phyloP scores from a whole-genome alignment of 2,329 filamentous ascomycete species.

The Dothideomycetes sp. region DNA sequence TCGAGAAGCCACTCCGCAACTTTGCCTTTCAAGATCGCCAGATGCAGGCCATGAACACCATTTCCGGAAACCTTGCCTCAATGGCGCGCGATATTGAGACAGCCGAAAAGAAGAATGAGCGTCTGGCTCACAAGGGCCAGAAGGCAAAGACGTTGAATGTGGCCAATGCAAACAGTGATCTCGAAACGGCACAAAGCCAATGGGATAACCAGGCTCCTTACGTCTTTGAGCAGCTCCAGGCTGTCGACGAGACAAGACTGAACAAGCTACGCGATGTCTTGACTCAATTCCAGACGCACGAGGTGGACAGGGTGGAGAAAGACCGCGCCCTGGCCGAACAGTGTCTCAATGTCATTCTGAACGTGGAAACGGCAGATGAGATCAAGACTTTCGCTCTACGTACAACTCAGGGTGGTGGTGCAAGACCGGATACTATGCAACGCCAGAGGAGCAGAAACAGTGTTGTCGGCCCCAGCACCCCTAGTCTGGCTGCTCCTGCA shows the following conservation, averaged over 20 bases:
- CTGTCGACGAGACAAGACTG: conserved; percentile 75
- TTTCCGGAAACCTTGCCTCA: conserved; percentile 66
- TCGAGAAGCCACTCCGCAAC: conserved; percentile 70
- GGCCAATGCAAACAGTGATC: conserved; percentile 58
- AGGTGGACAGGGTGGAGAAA: conserved; percentile 75
- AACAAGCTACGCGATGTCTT: conserved; percentile 85
- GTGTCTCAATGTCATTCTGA: conserved; percentile 70
- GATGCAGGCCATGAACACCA: conserved; percentile 67
- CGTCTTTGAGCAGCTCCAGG: conserved; percentile 86
- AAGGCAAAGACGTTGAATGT: conserved; percentile 69
- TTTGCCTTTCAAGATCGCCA: conserved; percentile 64
- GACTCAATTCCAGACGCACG: conserved; percentile 87
- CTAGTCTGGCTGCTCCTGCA: conserved; percentile 17
- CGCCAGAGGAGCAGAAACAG: not conserved
- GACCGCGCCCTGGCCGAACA: conserved; percentile 64
- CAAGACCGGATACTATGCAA: not conserved
- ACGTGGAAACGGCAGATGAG: conserved; percentile 77
- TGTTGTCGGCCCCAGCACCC: conserved; percentile 8
- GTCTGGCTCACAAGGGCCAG: conserved; percentile 65
- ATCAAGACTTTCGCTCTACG: conserved; percentile 59
- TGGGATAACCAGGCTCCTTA: conserved; percentile 95
- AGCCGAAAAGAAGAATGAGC: conserved; percentile 76
- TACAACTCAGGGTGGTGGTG: conserved; percentile 16
- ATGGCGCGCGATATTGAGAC: conserved; percentile 79
- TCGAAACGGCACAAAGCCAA: conserved; percentile 69